Conservation (phyloP, 2,329 filamentous ascomycete species). For the Trichoderma hamatum region DNA sequence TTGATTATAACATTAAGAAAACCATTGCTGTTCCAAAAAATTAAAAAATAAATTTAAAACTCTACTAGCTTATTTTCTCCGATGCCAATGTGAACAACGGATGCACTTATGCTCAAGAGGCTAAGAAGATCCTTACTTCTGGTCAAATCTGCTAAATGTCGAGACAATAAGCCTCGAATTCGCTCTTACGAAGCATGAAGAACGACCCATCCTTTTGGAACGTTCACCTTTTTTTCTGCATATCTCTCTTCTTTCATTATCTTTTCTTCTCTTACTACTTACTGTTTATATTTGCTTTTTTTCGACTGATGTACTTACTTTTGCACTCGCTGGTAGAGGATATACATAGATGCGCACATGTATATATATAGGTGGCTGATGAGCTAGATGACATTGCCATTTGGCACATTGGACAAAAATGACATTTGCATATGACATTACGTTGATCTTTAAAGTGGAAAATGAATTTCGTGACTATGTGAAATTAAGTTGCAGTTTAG, state of each 20-base stretch:
- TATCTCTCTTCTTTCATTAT: not conserved
- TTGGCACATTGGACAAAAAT: not conserved
- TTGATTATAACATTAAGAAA: too few species aligned
- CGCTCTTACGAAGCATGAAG: not conserved
- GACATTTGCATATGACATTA: not conserved
- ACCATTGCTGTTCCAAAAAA: too few species aligned
- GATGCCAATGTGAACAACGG: conserved; percentile 28
- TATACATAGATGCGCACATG: not conserved
- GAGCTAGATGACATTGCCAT: not conserved
- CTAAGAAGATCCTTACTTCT: conserved; percentile 27
- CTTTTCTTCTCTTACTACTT: not conserved
- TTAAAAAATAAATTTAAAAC: too few species aligned
- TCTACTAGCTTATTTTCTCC: too few species aligned
- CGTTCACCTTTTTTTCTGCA: not conserved
- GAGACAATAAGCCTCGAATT: not conserved
- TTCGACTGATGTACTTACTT: not conserved
- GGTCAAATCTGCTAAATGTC: conserved; percentile 24
- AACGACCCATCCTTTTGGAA: not conserved
- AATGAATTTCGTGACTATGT: not conserved
- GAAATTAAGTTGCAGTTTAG: not conserved
- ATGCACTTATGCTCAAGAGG: conserved; percentile 29
- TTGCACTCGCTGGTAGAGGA: not conserved
- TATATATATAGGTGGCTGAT: not conserved
- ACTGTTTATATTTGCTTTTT: not conserved
- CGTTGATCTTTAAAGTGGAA: not conserved